A percentile compares a stretch with the other conserved stretches of the same genome.
These are phyloP conservation scores for Zostera marina DNA, from an alignment of 116 monocot species.

Conservation along the genomic window DNA sequence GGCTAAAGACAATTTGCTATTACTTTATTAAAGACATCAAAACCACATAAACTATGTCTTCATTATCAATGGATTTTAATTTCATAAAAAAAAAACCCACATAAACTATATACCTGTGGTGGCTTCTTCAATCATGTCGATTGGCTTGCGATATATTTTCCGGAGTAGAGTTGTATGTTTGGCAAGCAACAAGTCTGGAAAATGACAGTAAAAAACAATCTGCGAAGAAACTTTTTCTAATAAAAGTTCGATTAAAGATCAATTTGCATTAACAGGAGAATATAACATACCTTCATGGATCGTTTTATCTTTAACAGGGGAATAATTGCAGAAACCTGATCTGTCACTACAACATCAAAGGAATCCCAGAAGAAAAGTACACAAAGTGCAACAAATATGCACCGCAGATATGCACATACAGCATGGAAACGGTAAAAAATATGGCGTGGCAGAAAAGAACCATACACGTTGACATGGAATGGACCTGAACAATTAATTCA, in stretches of 20 bases:
- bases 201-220: constrained; percentile 95
- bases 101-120: constrained; percentile 46
- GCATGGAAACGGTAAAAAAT: constrained; percentile 82
- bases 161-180: constrained; percentile 57
- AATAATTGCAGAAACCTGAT: constrained; percentile 84
- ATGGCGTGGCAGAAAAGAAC: constrained; percentile 84
- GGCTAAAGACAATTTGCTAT: not conserved
- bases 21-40: constrained; percentile 4
- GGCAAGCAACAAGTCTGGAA: constrained; percentile 87
- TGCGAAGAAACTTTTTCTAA: constrained; percentile 7
- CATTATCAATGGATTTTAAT: too few relatives aligned
- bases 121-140: constrained; percentile 78
- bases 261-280: not conserved
- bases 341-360: constrained; percentile 67
- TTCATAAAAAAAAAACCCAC: constrained; percentile 2
- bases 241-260: not conserved
- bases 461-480: constrained; percentile 76
- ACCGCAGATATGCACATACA: constrained; percentile 81
- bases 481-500: constrained; percentile 27
- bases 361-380: constrained; percentile 66
- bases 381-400: constrained; percentile 75
- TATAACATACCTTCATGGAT: constrained; percentile 36
- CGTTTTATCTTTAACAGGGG: constrained; percentile 56
- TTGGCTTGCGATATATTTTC: constrained; percentile 69
- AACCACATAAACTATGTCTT: not conserved